phyloP scores from a whole-genome alignment of 345 rosid species.

The Arabis hirsuta region DNA sequence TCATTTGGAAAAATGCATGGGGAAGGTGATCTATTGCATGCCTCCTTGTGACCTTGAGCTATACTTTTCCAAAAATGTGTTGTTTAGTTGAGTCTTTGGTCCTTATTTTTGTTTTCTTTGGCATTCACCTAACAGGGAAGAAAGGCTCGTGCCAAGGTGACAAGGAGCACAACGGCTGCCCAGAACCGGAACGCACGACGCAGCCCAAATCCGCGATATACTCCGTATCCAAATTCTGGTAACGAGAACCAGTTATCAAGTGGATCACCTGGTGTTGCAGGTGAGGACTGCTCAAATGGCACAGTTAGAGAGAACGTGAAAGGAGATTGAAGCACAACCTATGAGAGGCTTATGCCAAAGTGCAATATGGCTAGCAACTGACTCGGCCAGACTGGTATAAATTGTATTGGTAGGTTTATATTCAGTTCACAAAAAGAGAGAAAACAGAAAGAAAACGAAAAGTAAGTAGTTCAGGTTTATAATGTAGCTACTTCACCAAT shows the following conservation, averaged over 20 bases:
- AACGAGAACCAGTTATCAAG: conserved; percentile 58
- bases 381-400: conserved; percentile 28
- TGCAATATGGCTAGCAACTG: conserved; percentile 15
- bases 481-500: conserved; percentile 13
- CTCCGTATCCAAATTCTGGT: conserved; percentile 58
- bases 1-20: conserved; percentile 98
- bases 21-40: conserved; percentile 65
- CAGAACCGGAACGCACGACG: conserved; percentile 70
- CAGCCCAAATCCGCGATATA: conserved; percentile 58
- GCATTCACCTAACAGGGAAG: conserved; percentile 63
- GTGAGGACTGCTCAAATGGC: conserved; percentile 67
- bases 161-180: conserved; percentile 80
- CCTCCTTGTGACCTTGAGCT: not conserved
- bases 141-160: conserved; percentile 77
- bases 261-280: conserved; percentile 59
- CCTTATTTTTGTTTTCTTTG: conserved; percentile 20
- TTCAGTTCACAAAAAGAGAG: conserved; percentile 24
- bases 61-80: not conserved
- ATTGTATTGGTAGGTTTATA: conserved; percentile 10
- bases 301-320: conserved; percentile 47
- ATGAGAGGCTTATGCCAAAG: conserved; percentile 27
- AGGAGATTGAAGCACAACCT: conserved; percentile 29
- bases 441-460: not conserved
- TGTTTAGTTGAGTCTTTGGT: conserved; percentile 15
- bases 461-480: conserved; percentile 28